These are phyloP conservation scores for Gossypium schwendimanii DNA, from an alignment of 441 rosid species.

Conservation along the genomic window DNA sequence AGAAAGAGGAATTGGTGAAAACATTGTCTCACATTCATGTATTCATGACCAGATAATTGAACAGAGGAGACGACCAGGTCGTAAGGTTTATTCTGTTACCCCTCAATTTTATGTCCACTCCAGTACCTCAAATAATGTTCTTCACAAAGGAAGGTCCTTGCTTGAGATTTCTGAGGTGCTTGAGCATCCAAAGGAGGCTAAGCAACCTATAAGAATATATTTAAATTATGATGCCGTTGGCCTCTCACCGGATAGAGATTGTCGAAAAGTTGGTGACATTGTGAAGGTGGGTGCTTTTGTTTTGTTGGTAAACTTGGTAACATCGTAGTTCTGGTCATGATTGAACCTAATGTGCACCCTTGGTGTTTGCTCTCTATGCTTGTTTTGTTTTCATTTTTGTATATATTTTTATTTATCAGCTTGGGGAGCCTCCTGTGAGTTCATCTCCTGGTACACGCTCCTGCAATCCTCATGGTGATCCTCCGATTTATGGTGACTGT, in stretches of 20 bases:
- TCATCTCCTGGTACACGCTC: constrained; percentile 48
- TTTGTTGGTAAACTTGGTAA: constrained; percentile 12
- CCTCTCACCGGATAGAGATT: constrained; percentile 86
- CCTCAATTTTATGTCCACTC: constrained; percentile 81
- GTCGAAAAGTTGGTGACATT: constrained; percentile 70
- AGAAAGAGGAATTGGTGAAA: constrained; percentile 34
- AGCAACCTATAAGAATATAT: constrained; percentile 88
- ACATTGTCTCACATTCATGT: constrained; percentile 71
- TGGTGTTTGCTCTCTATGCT: constrained; percentile 12
- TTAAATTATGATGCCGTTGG: constrained; percentile 98
- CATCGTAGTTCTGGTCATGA: neutral
- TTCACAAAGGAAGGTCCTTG: constrained; percentile 65
- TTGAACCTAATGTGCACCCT: constrained; percentile 10
- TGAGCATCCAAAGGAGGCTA: constrained; percentile 42
- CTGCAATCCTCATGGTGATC: constrained; percentile 71
- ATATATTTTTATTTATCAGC: constrained; percentile 32
- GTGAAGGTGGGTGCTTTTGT: constrained; percentile 66
- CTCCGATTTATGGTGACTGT: constrained; percentile 88
- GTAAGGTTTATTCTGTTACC: constrained; percentile 71
- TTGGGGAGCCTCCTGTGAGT: constrained; percentile 80
- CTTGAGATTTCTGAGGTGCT: constrained; percentile 39
- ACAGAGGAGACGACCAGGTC: constrained; percentile 84
- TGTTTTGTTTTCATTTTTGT: neutral
- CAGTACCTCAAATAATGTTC: constrained; percentile 27
- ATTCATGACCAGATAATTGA: constrained; percentile 92